Evolutionary conservation across 2,329 filamentous ascomycete genomes (phyloP).

Genomic region (Neofusicoccum cordaticola): DNA sequence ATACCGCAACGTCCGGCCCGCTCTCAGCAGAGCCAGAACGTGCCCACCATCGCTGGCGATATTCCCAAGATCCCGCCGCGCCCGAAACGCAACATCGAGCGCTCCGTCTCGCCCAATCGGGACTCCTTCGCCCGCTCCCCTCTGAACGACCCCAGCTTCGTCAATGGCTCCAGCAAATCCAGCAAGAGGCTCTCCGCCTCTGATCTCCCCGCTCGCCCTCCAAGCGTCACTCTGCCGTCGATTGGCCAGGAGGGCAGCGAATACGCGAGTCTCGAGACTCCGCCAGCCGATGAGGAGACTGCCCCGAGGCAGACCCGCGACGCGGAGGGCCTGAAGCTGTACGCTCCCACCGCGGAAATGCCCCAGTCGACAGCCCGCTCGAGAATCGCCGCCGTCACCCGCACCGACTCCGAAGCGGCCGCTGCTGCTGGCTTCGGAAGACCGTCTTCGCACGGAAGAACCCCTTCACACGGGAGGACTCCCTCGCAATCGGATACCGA

Average conservation of each 20-base stretch:
- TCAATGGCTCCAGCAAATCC: conserved; percentile 31
- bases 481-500: conserved; percentile 28
- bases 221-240: conserved; percentile 78
- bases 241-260: conserved; percentile 88
- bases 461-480: conserved; percentile 35
- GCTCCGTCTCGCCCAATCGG: conserved; percentile 72
- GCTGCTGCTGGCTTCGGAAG: conserved; percentile 81
- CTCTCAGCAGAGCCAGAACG: conserved; percentile 44
- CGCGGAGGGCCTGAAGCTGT: conserved; percentile 76
- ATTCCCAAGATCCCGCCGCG: conserved; percentile 76
- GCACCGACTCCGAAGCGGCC: conserved; percentile 84
- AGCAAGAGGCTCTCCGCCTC: conserved; percentile 32
- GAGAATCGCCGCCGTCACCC: conserved; percentile 78
- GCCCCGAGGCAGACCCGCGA: conserved; percentile 73
- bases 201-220: conserved; percentile 58
- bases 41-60: conserved; percentile 45
- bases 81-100: conserved; percentile 66
- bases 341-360: conserved; percentile 85
- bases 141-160: conserved; percentile 67
- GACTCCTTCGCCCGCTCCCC: conserved; percentile 83
- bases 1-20: conserved; percentile 64
- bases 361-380: conserved; percentile 78
- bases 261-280: conserved; percentile 52
- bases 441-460: conserved; percentile 30
- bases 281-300: conserved; percentile 28